Percentiles rank a stretch among this genome's conserved stretches.
These are phyloP conservation scores for Carpinus fangiana DNA, from an alignment of 306 rosid species.

Conservation along the genomic window DNA sequence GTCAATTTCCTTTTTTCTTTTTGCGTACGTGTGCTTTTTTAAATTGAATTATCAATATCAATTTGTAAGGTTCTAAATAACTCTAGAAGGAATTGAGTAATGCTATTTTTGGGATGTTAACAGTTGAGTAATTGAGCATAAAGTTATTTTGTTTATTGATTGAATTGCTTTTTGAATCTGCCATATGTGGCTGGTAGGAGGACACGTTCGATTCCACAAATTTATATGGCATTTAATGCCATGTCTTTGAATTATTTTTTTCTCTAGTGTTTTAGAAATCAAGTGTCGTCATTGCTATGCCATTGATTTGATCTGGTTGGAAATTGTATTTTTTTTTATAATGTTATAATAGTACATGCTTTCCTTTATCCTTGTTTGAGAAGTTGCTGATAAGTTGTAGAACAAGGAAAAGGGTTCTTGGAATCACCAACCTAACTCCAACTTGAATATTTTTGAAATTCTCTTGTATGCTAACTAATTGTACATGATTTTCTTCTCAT, in stretches of 20 bases:
- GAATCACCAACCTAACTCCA: slow-evolving; percentile 35
- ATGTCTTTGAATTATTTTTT: slow-evolving; percentile 16
- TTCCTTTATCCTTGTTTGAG: neutral
- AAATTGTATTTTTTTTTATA: neutral
- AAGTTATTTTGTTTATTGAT: neutral
- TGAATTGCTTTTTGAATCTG: slow-evolving; percentile 1
- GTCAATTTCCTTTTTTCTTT: slow-evolving; percentile 3
- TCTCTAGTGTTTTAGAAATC: slow-evolving; percentile 6
- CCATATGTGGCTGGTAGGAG: slow-evolving; percentile 4
- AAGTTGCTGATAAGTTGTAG: slow-evolving; percentile 21
- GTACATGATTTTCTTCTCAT: neutral
- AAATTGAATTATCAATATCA: neutral
- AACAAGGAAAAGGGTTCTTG: slow-evolving; percentile 17
- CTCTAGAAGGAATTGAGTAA: neutral
- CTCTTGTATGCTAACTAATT: neutral
- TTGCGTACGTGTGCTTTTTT: too few species aligned
- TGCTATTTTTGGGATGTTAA: neutral
- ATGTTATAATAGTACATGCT: neutral
- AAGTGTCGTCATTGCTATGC: neutral
- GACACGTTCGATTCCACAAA: neutral
- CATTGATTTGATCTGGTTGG: slow-evolving; percentile 12
- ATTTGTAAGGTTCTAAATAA: neutral
- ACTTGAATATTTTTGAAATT: slow-evolving; percentile 17
- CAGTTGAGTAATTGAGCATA: neutral
- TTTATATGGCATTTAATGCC: neutral